Percentiles rank a stretch among this genome's conserved stretches.
Conservation (phyloP, 108 stramenopile genomes). For the Seminavis robusta region DNA sequence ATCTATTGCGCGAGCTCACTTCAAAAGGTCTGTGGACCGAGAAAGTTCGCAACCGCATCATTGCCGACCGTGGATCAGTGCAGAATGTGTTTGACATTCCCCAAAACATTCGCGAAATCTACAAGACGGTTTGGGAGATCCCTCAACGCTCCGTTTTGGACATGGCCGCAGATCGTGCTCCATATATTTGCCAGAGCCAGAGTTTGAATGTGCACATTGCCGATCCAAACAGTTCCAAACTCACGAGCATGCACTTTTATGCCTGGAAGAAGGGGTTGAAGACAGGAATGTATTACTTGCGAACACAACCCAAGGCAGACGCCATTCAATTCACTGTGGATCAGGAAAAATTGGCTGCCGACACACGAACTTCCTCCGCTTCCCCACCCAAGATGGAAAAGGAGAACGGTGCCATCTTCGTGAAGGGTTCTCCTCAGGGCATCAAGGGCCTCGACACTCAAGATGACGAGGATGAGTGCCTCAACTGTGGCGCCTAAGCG, state of each 20-base stretch:
- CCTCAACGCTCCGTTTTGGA: slow-evolving; percentile 93
- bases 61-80: slow-evolving; percentile 96
- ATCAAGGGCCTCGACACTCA: slow-evolving; percentile 47
- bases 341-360: slow-evolving; percentile 77
- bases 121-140: slow-evolving; percentile 99
- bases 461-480: slow-evolving; percentile 83
- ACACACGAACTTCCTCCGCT: slow-evolving; percentile 2
- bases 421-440: slow-evolving; percentile 26
- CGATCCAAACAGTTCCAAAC: slow-evolving; percentile 89
- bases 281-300: slow-evolving; percentile 99
- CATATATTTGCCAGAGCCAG: slow-evolving; percentile 99
- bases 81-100: slow-evolving; percentile 93
- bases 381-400: slow-evolving; percentile 19
- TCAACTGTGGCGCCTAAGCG: slow-evolving; percentile 85
- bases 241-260: slow-evolving; percentile 98
- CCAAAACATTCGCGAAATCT: slow-evolving; percentile 88
- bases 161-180: slow-evolving; percentile 98
- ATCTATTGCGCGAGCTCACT: slow-evolving; percentile 95
- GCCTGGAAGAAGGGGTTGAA: slow-evolving; percentile 98
- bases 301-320: slow-evolving; percentile 98
- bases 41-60: slow-evolving; percentile 92
- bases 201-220: slow-evolving; percentile 98
- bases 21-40: slow-evolving; percentile 95
- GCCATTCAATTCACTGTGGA: slow-evolving; percentile 99
- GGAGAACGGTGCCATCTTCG: slow-evolving; percentile 5